Conservation (phyloP, 2,329 filamentous ascomycete genomes). For the Mariannaea sp. region DNA sequence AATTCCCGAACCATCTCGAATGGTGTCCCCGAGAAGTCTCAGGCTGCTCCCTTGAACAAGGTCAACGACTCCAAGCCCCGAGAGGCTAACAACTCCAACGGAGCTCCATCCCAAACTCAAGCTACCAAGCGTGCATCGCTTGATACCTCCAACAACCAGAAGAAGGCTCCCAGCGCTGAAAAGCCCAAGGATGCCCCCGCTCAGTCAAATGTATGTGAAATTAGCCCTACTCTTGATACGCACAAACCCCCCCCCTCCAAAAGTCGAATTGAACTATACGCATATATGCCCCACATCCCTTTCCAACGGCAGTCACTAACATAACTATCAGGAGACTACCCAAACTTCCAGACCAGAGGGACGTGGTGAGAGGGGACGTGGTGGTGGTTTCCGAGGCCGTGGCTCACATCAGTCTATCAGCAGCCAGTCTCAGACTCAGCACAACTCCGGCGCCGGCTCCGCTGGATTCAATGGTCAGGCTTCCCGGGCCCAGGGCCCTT, state of each 20-base stretch:
- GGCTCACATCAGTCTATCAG: conserved; percentile 49
- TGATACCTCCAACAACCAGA: conserved; percentile 48
- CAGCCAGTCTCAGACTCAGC: conserved; percentile 44
- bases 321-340: conserved; percentile 33
- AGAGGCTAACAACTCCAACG: conserved; percentile 44
- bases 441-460: conserved; percentile 30
- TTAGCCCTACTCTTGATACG: neutral
- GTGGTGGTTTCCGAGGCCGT: conserved; percentile 53
- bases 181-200: conserved; percentile 49
- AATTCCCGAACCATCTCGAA: conserved; percentile 43
- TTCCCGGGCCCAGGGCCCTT: conserved; percentile 45
- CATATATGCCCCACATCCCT: neutral
- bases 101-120: conserved; percentile 44
- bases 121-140: conserved; percentile 51
- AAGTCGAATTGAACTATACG: neutral
- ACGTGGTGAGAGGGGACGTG: conserved; percentile 46
- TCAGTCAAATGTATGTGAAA: conserved; percentile 46
- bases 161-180: conserved; percentile 49
- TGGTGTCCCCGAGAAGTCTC: conserved; percentile 46
- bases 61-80: conserved; percentile 42
- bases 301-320: conserved; percentile 15
- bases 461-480: conserved; percentile 44
- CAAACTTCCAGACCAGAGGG: conserved; percentile 43
- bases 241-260: neutral
- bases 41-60: conserved; percentile 40